Conservation (phyloP, 352 stramenopile genomes). For the Pythium biforme region DNA sequence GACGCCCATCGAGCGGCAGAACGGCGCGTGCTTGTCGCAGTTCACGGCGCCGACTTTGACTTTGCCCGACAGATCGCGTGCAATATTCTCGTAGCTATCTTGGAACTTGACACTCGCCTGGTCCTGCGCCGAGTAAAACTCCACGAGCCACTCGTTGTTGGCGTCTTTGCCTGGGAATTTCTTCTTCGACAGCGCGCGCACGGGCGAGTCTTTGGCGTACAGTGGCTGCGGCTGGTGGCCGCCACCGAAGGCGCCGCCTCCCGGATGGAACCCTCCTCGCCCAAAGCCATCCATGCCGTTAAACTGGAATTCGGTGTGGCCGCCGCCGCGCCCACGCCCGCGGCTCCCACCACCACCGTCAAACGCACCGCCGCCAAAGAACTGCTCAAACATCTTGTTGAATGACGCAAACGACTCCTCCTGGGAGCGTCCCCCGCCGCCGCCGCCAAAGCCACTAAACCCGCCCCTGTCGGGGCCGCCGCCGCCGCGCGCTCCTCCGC, state of each 20-base stretch:
- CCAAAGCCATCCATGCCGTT: slow-evolving; percentile 79
- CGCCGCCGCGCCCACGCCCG: slow-evolving; percentile 34
- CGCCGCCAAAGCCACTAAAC: slow-evolving; percentile 24
- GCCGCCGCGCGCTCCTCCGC: slow-evolving; percentile 27
- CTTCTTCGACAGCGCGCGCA: slow-evolving; percentile 60
- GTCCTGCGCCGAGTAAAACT: slow-evolving; percentile 73
- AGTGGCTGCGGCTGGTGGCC: slow-evolving; percentile 38
- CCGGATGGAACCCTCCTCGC: slow-evolving; percentile 31
- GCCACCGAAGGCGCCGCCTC: slow-evolving; percentile 3
- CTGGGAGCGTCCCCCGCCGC: slow-evolving; percentile 25
- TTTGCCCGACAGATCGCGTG: slow-evolving; percentile 61
- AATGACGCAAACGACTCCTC: slow-evolving; percentile 72
- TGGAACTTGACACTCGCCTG: slow-evolving; percentile 57
- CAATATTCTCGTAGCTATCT: slow-evolving; percentile 59
- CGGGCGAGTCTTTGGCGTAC: slow-evolving; percentile 60
- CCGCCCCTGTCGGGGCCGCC: slow-evolving; percentile 27
- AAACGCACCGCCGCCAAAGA: slow-evolving; percentile 56
- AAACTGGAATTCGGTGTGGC: slow-evolving; percentile 76
- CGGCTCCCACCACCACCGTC: slow-evolving; percentile 32
- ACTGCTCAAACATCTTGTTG: slow-evolving; percentile 88
- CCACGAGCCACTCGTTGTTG: slow-evolving; percentile 81
- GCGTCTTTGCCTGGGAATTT: slow-evolving; percentile 69
- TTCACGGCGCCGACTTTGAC: slow-evolving; percentile 79
- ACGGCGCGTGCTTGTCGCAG: slow-evolving; percentile 57
- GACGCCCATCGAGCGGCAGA: slow-evolving; percentile 51